phyloP scores from a whole-genome alignment of 768 basidiomycete genomes.

The Erythrobasidium yunnanense region DNA sequence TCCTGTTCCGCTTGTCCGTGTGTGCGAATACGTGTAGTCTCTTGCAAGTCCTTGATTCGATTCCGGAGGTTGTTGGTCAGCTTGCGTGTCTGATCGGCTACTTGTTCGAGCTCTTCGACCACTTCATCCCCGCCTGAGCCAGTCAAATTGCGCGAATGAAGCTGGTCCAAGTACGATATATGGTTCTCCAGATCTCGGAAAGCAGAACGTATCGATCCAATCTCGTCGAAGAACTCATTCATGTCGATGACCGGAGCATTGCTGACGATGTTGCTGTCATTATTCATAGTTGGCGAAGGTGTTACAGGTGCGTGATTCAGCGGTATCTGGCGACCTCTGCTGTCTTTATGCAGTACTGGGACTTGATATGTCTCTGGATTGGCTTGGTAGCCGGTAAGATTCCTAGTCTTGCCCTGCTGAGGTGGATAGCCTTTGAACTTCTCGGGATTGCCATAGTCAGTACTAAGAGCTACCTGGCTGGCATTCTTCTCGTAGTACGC shows the following conservation, averaged over 20 bases:
- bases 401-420: neutral
- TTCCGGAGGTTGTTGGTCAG: conserved; percentile 43
- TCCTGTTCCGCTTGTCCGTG: conserved; percentile 38
- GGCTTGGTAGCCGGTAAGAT: neutral
- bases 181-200: conserved; percentile 33
- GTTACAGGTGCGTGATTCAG: neutral
- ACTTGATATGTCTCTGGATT: neutral
- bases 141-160: conserved; percentile 39
- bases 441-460: neutral
- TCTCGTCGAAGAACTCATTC: conserved; percentile 26
- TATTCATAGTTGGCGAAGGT: neutral
- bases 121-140: conserved; percentile 28
- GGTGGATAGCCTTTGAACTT: neutral
- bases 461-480: neutral
- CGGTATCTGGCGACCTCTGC: neutral
- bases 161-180: conserved; percentile 38
- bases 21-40: conserved; percentile 41
- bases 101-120: conserved; percentile 30
- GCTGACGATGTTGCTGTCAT: neutral
- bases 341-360: neutral
- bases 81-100: conserved; percentile 36
- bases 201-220: conserved; percentile 33
- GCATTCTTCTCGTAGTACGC: conserved; percentile 9
- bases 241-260: conserved; percentile 17
- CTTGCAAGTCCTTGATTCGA: conserved; percentile 43